phyloP scores from a whole-genome alignment of 768 basidiomycete species.

The Imleria badia region DNA sequence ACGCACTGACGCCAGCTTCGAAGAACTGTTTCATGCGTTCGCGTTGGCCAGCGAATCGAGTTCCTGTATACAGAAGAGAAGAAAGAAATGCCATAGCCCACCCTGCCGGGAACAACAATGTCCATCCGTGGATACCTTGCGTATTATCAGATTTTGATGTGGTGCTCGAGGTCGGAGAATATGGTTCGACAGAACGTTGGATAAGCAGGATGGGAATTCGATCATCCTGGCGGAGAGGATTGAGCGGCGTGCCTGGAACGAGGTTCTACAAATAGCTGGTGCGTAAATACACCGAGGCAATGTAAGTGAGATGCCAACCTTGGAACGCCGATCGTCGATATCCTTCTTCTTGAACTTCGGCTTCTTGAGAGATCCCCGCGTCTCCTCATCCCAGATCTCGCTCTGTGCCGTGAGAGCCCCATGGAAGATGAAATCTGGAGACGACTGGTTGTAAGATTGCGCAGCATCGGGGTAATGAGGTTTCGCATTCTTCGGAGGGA shows the following conservation, averaged over 20 bases:
- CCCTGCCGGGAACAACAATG: slow-evolving; percentile 78
- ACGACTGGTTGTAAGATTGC: slow-evolving; percentile 25
- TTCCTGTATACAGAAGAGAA: slow-evolving; percentile 80
- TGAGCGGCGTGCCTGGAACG: slow-evolving; percentile 74
- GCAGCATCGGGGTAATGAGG: slow-evolving; percentile 28
- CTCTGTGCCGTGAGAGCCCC: slow-evolving; percentile 58
- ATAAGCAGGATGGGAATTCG: slow-evolving; percentile 82
- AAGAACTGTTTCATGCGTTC: slow-evolving; percentile 80
- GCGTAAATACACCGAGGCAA: background rate
- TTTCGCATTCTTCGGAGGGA: slow-evolving; percentile 79
- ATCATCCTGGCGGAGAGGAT: slow-evolving; percentile 71
- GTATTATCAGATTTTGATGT: slow-evolving; percentile 26
- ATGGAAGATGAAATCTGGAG: slow-evolving; percentile 46
- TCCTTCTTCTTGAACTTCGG: slow-evolving; percentile 81
- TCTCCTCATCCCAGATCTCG: slow-evolving; percentile 69
- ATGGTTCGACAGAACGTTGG: slow-evolving; percentile 66
- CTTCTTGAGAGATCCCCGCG: slow-evolving; percentile 50
- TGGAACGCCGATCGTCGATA: slow-evolving; percentile 76
- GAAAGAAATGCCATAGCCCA: slow-evolving; percentile 91
- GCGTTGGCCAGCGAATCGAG: slow-evolving; percentile 81
- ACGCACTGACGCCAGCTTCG: slow-evolving; percentile 72
- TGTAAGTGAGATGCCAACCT: slow-evolving; percentile 42
- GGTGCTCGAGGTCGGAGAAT: slow-evolving; percentile 8
- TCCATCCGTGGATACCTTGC: slow-evolving; percentile 78
- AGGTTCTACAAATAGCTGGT: slow-evolving; percentile 50